Conservation (phyloP, 768 basidiomycete genomes). For the Chiua virens region DNA sequence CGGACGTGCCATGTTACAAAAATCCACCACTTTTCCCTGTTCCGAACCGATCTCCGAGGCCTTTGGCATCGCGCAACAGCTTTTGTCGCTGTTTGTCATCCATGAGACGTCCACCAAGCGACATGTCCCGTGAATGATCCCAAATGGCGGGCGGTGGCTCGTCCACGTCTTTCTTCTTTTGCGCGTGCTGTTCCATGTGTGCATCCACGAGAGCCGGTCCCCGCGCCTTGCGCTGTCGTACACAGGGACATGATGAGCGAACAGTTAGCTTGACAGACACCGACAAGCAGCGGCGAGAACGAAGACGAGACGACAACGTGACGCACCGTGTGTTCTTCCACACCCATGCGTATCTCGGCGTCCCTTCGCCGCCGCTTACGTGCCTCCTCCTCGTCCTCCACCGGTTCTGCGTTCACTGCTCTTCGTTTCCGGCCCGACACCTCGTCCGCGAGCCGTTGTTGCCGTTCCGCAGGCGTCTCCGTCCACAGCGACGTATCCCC, state of each 20-base stretch:
- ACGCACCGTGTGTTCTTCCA: constrained; percentile 79
- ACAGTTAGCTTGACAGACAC: too few species aligned
- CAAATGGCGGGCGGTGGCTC: constrained; percentile 71
- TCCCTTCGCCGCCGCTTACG: constrained; percentile 63
- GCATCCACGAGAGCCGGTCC: constrained; percentile 55
- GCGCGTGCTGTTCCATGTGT: constrained; percentile 42
- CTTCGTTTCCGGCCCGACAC: constrained; percentile 87
- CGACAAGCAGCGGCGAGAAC: background rate
- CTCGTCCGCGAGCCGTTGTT: constrained; percentile 91
- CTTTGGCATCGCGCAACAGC: constrained; percentile 77
- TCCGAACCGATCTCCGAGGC: constrained; percentile 83
- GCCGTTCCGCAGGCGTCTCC: constrained; percentile 91
- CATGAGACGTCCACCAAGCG: constrained; percentile 82
- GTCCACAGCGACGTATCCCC: constrained; percentile 85
- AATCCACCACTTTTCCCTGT: constrained; percentile 69
- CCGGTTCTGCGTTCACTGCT: constrained; percentile 52
- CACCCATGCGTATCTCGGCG: constrained; percentile 65
- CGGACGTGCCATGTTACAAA: constrained; percentile 29
- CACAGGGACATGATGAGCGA: background rate
- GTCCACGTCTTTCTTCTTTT: constrained; percentile 42
- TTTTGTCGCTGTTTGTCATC: constrained; percentile 79
- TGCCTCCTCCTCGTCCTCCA: constrained; percentile 36
- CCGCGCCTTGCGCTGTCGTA: constrained; percentile 44
- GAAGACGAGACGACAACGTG: background rate
- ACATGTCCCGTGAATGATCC: constrained; percentile 94